These are phyloP conservation scores for Epichloe brachyelytri DNA, from an alignment of 2,329 filamentous ascomycete genomes.

Conservation along the genomic window DNA sequence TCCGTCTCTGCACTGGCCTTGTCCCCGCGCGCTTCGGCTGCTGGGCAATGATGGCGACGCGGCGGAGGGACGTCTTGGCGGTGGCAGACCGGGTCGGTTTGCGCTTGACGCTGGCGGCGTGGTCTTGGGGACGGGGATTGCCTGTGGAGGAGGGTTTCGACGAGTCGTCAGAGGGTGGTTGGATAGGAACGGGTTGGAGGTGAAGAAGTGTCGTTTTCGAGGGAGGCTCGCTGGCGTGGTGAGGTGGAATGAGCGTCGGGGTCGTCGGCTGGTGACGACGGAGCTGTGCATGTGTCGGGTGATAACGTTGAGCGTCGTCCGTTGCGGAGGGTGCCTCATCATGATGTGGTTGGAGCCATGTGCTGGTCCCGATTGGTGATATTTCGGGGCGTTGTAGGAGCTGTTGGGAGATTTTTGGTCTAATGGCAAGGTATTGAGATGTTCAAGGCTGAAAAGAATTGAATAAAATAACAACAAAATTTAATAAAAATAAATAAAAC, in stretches of 20 bases:
- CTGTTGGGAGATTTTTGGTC: neutral
- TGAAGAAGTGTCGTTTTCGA: conserved; percentile 51
- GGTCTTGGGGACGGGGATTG: conserved; percentile 6
- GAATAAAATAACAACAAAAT: no score
- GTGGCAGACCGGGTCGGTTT: conserved; percentile 32
- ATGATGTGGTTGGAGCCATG: conserved; percentile 12
- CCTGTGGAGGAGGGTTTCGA: conserved; percentile 9
- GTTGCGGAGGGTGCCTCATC: conserved; percentile 22
- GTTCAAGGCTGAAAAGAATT: no score
- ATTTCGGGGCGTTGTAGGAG: neutral
- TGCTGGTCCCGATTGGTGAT: neutral
- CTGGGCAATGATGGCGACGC: conserved; percentile 80
- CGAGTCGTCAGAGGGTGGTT: conserved; percentile 12
- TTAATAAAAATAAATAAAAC: no score
- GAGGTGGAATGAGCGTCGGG: conserved; percentile 31
- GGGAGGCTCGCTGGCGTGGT: conserved; percentile 31
- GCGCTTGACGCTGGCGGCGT: conserved; percentile 25
- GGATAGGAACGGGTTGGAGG: conserved; percentile 45
- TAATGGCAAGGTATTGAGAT: neutral
- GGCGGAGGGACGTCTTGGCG: conserved; percentile 62
- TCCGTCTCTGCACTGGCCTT: conserved; percentile 11
- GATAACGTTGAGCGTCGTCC: conserved; percentile 19
- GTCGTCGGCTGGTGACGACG: conserved; percentile 13
- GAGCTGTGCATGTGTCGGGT: conserved; percentile 18
- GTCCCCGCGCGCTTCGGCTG: conserved; percentile 28